These are phyloP conservation scores for Penicillium sp. DNA, from an alignment of 2,329 filamentous ascomycete genomes.

Conservation along the genomic window DNA sequence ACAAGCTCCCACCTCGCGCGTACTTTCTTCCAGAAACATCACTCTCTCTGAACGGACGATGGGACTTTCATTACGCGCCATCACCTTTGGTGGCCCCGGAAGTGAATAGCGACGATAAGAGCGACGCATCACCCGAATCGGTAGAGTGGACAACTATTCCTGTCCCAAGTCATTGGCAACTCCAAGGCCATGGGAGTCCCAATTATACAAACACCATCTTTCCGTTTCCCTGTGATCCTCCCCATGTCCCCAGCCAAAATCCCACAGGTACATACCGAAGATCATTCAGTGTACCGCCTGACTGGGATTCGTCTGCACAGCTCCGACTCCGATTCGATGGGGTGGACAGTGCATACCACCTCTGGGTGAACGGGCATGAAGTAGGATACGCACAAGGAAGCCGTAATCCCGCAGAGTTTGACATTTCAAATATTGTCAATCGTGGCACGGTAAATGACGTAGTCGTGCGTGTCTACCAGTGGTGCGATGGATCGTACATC, in stretches of 20 bases:
- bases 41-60: background rate
- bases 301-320: conserved; percentile 47
- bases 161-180: conserved; percentile 72
- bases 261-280: conserved; percentile 67
- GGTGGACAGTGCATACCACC: conserved; percentile 71
- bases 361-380: conserved; percentile 68
- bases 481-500: conserved; percentile 70
- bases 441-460: conserved; percentile 55
- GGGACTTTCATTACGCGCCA: background rate
- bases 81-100: background rate
- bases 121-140: background rate
- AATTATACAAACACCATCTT: conserved; percentile 72
- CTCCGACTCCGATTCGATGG: conserved; percentile 71
- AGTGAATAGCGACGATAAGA: background rate
- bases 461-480: conserved; percentile 71
- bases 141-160: background rate
- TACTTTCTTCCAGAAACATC: conserved; percentile 2
- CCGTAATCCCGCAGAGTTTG: conserved; percentile 71
- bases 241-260: conserved; percentile 65
- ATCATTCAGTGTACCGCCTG: conserved; percentile 56
- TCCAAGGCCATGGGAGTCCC: conserved; percentile 69
- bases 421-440: conserved; percentile 60
- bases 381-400: conserved; percentile 72
- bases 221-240: conserved; percentile 68
- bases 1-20: conserved; percentile 4